Percentiles rank a stretch among this genome's conserved stretches.
Evolutionary conservation across 148 eudicot genomes (phyloP).

Genomic region (Chenopodium berlandieri): DNA sequence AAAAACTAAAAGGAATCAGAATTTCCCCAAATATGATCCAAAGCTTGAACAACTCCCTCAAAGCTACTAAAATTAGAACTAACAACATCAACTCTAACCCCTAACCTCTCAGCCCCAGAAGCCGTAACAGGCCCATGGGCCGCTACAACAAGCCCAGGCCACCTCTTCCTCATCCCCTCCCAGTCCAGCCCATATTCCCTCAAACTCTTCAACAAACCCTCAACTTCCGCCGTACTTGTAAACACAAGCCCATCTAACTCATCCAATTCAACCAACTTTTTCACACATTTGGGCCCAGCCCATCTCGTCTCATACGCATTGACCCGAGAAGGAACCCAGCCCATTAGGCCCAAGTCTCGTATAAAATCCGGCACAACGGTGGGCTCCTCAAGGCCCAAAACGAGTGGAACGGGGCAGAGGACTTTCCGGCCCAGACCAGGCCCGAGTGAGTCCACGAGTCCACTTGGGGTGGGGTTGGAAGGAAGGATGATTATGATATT

Average conservation of each 20-base stretch:
- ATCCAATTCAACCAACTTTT: constrained; percentile 32
- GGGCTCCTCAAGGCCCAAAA: constrained; percentile 68
- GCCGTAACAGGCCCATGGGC: constrained; percentile 91
- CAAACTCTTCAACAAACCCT: constrained; percentile 77
- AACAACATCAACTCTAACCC: constrained; percentile 76
- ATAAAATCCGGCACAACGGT: constrained; percentile 59
- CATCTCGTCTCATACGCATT: constrained; percentile 67
- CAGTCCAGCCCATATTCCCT: constrained; percentile 54
- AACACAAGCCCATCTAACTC: constrained; percentile 63
- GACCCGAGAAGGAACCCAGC: constrained; percentile 58
- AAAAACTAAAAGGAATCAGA: neutral
- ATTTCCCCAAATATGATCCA: constrained; percentile 30
- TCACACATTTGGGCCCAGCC: constrained; percentile 57
- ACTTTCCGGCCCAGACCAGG: constrained; percentile 47
- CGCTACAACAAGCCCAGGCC: constrained; percentile 63
- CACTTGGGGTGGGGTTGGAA: constrained; percentile 48
- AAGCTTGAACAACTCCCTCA: constrained; percentile 66
- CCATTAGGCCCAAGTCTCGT: constrained; percentile 34
- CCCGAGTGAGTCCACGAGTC: constrained; percentile 58
- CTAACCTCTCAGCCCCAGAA: constrained; percentile 70
- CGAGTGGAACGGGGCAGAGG: constrained; percentile 69
- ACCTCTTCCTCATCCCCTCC: constrained; percentile 47
- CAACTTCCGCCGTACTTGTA: constrained; percentile 86
- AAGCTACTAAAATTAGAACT: constrained; percentile 63
- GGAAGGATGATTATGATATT: constrained; percentile 58